These are phyloP conservation scores for Lactarius evosmus DNA, from an alignment of 768 basidiomycete genomes.

Conservation along the genomic window DNA sequence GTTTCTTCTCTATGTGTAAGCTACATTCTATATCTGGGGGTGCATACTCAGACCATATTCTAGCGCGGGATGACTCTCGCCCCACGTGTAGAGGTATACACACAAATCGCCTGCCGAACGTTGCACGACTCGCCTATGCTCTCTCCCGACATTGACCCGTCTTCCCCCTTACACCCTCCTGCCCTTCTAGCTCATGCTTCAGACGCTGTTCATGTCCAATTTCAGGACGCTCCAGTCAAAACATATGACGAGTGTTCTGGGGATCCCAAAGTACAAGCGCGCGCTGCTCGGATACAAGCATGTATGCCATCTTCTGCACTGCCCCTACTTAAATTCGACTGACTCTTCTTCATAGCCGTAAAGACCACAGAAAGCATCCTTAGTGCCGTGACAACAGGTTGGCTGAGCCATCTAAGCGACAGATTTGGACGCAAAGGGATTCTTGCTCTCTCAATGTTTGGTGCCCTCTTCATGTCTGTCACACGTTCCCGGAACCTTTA, in stretches of 20 bases:
- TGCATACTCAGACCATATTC: neutral
- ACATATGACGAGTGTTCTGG: conserved; percentile 20
- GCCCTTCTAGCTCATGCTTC: neutral
- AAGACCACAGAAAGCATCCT: conserved; percentile 30
- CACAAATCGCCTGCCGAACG: conserved; percentile 26
- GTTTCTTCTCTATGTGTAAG: conserved; percentile 27
- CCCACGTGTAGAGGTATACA: conserved; percentile 29
- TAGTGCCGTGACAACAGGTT: conserved; percentile 28
- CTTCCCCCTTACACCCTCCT: neutral
- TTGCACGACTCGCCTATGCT: conserved; percentile 11
- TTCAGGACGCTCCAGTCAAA: conserved; percentile 13
- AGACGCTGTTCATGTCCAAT: conserved; percentile 5
- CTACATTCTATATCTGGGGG: neutral
- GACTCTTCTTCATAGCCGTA: conserved; percentile 17
- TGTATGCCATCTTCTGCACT: conserved; percentile 19
- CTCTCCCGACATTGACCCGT: neutral
- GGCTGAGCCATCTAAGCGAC: conserved; percentile 28
- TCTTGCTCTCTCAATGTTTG: conserved; percentile 27
- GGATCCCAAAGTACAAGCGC: conserved; percentile 27
- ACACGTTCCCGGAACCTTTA: neutral
- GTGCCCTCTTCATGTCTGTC: conserved; percentile 29
- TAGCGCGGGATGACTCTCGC: conserved; percentile 28
- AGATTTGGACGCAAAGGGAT: conserved; percentile 26
- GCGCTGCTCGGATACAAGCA: conserved; percentile 29
- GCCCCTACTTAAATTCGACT: neutral